A percentile compares a stretch with the other conserved stretches of the same genome.
These are phyloP conservation scores for Fusarium paranaense DNA, from an alignment of 2,329 filamentous ascomycete genomes.

Conservation along the genomic window DNA sequence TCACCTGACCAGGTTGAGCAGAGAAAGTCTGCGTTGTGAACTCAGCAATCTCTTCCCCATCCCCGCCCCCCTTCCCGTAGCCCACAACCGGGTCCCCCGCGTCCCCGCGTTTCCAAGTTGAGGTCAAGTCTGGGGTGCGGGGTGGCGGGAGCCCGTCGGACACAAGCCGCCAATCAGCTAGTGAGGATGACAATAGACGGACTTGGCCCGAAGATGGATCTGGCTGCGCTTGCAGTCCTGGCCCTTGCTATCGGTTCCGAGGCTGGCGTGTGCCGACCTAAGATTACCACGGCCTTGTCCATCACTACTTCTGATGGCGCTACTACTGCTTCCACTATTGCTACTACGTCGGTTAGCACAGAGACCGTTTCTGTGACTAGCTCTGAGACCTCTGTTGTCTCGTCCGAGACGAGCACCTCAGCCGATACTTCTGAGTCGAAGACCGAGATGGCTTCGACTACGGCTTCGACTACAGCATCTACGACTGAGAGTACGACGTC, in stretches of 20 bases:
- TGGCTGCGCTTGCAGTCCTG: neutral
- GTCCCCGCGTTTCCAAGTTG: conserved; percentile 20
- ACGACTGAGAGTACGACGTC: neutral
- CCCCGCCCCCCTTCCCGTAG: neutral
- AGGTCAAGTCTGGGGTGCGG: neutral
- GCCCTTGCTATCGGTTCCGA: neutral
- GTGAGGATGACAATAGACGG: neutral
- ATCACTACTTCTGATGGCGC: neutral
- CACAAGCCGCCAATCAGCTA: neutral
- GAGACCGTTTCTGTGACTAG: neutral
- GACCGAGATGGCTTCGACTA: neutral
- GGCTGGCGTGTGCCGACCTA: neutral
- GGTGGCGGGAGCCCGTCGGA: conserved; percentile 14
- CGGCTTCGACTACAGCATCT: too few species aligned
- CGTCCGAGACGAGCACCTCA: neutral
- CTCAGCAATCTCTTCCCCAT: neutral
- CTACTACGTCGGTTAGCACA: neutral
- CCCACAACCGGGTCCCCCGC: conserved; percentile 5
- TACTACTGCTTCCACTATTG: neutral
- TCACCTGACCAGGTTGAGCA: neutral
- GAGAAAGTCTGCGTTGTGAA: neutral
- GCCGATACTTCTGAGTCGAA: neutral
- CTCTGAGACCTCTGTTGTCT: neutral
- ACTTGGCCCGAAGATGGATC: conserved; percentile 1
- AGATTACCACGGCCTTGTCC: neutral